A percentile compares a stretch with the other conserved stretches of the same genome.
Conservation (phyloP, 371 early-diverging fungal genomes). For the Syncephalis plumigaleata region DNA sequence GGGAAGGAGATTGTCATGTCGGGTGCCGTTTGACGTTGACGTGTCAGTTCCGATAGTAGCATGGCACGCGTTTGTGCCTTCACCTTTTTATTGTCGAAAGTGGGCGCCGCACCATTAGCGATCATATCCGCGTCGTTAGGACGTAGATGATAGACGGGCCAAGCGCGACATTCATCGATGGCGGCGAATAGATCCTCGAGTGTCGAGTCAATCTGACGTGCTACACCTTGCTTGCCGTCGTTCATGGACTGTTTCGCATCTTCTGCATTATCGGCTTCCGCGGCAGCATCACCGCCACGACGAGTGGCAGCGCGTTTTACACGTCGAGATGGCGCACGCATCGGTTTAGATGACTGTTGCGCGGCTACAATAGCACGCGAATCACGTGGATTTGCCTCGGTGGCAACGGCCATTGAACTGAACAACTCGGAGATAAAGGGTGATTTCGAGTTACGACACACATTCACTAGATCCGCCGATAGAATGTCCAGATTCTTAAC, state of each 20-base stretch:
- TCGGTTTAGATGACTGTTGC: constrained; percentile 29
- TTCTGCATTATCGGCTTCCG: neutral
- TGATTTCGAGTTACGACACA: constrained; percentile 49
- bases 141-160: constrained; percentile 68
- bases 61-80: constrained; percentile 49
- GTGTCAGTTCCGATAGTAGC: constrained; percentile 44
- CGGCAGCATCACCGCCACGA: constrained; percentile 7
- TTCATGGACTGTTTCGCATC: neutral
- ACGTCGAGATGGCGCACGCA: constrained; percentile 17
- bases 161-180: constrained; percentile 58
- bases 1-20: constrained; percentile 44
- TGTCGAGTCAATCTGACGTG: constrained; percentile 34
- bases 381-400: constrained; percentile 62
- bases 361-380: constrained; percentile 46
- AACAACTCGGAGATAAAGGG: constrained; percentile 64
- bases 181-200: constrained; percentile 48
- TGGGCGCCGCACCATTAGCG: constrained; percentile 3
- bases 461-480: constrained; percentile 67
- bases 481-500: constrained; percentile 49
- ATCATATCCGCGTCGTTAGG: constrained; percentile 41
- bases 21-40: constrained; percentile 16
- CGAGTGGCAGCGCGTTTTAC: constrained; percentile 15
- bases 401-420: constrained; percentile 53
- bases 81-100: constrained; percentile 11
- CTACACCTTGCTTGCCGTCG: neutral